Percentiles rank a stretch among this genome's conserved stretches.
These are phyloP conservation scores for Pseudocercospora vitis DNA, from an alignment of 2,329 filamentous ascomycete species.

Conservation along the genomic window DNA sequence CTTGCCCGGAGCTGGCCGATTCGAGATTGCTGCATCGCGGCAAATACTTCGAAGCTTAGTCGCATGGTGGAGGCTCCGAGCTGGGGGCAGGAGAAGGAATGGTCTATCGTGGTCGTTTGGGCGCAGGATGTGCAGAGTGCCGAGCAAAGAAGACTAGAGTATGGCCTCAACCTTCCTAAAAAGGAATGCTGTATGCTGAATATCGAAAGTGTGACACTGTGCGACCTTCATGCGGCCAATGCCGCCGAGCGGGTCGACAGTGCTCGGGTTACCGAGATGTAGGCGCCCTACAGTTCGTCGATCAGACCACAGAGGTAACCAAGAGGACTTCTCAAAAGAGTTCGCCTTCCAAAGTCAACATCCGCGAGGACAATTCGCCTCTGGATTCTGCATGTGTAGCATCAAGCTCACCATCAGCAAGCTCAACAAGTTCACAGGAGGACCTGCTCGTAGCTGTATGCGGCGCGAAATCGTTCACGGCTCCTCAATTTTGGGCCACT, in stretches of 20 bases:
- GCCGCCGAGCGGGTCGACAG: conserved; percentile 7
- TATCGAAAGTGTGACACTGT: conserved; percentile 8
- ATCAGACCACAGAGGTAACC: conserved; percentile 10
- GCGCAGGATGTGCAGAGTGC: conserved; percentile 12
- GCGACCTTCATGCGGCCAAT: conserved; percentile 10
- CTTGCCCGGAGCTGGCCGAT: too few species aligned
- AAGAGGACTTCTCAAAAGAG: neutral
- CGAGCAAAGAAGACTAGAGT: conserved; percentile 16
- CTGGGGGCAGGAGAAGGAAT: neutral
- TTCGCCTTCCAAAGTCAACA: neutral
- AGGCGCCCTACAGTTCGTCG: conserved; percentile 9
- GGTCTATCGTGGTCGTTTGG: conserved; percentile 13
- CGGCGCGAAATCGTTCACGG: conserved; percentile 7
- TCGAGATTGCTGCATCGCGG: too few species aligned
- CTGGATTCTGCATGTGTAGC: neutral
- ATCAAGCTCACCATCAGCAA: conserved; percentile 2
- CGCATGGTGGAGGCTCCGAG: too few species aligned
- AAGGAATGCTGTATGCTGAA: neutral
- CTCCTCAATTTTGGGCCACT: conserved; percentile 5
- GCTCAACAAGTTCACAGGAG: neutral
- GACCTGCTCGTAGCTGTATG: neutral
- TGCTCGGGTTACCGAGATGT: conserved; percentile 15
- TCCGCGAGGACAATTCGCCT: neutral
- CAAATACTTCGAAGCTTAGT: too few species aligned
- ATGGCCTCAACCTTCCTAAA: neutral